Base-by-base conservation (phyloP, 2,329 filamentous ascomycete species). In the Colletotrichum gloeosporioides region DNA sequence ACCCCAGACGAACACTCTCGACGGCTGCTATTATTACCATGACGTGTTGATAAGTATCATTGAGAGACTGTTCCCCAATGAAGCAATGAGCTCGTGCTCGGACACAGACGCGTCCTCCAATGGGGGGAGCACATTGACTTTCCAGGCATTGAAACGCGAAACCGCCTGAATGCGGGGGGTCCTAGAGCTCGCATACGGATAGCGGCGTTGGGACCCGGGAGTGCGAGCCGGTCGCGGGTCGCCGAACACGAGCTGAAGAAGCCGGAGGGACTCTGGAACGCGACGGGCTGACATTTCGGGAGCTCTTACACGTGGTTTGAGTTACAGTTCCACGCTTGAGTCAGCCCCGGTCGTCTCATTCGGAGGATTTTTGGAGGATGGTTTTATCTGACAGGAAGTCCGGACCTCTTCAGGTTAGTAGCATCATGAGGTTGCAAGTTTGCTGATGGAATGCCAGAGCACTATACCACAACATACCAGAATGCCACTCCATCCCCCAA, bases 51-150 rank as follows among this genome's bases (percentile, higher is more conserved):
- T 65, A 18, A 65, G 3, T 29, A 0, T 57, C 1, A 0, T 13
- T 13, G 9, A 53, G n/a, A 53, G n/a, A 22, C n/a, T 7, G 44
- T 53, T 53, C n/a, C 44, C 57, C 36, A 15, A 49, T 34, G 8
- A 27, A 44, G 73, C 39, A 73, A 59, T 29, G 69, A 76, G 63
- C 22, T 76, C 59, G 73, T 59, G 64, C 73, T 63, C 63, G 31
- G 73, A 59, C 73, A 34, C 64, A 64, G 69, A 73, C 70, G 49
- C 34, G 64, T 64, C 64, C 22, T 53, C 29, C 25, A 53, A 6
- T 53, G 25, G 15, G 55, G 63, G 16, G 15, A 15, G 6, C n/a
- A 64, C 63, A 29, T 62, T 59, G 69, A 66, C 63, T 64, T 63
- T 67, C 25, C 32, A 18, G 25, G 64, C 32, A 63, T 65, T 57